These are phyloP conservation scores for Biscutella auriculata DNA, from an alignment of 441 rosid species.

Conservation along the genomic window DNA sequence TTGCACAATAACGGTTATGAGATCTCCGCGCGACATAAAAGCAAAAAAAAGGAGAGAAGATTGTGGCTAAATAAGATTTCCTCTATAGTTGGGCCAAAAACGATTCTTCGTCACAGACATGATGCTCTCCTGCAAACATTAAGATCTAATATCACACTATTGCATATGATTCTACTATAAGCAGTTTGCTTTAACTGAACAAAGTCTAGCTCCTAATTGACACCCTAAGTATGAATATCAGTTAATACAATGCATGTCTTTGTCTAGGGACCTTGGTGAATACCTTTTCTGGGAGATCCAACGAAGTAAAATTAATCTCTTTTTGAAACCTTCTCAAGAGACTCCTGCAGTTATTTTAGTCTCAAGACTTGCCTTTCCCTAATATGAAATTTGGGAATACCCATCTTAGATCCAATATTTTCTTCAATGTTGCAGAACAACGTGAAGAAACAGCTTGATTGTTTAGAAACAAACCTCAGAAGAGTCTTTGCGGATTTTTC, in stretches of 20 bases:
- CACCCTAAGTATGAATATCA: neutral
- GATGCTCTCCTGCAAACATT: constrained; percentile 14
- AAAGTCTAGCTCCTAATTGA: neutral
- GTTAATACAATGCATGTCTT: neutral
- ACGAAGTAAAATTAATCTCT: constrained; percentile 8
- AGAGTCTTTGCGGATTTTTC: constrained; percentile 47
- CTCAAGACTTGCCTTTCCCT: constrained; percentile 49
- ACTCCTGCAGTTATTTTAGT: constrained; percentile 51
- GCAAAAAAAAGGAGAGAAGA: no score
- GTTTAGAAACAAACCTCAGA: constrained; percentile 15
- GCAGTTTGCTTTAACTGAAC: neutral
- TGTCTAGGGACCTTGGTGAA: neutral
- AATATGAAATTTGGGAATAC: constrained; percentile 9
- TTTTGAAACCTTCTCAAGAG: constrained; percentile 15
- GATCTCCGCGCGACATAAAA: neutral
- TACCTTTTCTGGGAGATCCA: constrained; percentile 24
- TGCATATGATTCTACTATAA: neutral
- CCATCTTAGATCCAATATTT: neutral
- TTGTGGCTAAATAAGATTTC: no score
- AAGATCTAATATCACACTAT: neutral
- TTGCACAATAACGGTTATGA: neutral
- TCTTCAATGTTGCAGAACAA: neutral
- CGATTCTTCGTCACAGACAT: neutral
- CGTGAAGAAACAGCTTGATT: neutral
- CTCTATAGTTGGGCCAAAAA: no score